phyloP scores from a whole-genome alignment of 768 basidiomycete species.

The Saitozyma sp. region DNA sequence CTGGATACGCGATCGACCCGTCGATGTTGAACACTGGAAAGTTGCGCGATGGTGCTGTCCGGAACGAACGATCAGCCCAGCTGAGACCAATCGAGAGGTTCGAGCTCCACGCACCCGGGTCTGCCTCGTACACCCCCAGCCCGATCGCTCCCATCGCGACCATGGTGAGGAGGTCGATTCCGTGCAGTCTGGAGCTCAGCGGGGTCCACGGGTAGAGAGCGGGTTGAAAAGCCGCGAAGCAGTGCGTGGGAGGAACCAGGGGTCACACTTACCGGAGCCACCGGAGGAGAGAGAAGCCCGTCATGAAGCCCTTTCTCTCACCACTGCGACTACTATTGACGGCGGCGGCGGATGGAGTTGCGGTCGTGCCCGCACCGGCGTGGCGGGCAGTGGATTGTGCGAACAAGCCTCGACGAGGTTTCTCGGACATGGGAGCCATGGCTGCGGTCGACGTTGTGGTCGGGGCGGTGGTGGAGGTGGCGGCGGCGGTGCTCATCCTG shows the following conservation, averaged over 20 bases:
- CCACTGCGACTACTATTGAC: no score
- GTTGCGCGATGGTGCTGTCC: constrained; percentile 37
- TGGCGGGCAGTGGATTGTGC: no score
- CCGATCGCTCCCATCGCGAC: constrained; percentile 59
- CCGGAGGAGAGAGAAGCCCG: constrained; percentile 24
- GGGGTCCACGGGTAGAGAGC: not conserved
- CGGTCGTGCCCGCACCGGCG: no score
- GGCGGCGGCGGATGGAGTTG: no score
- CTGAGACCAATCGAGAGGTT: not conserved
- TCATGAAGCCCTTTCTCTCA: constrained; percentile 11
- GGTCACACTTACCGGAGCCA: constrained; percentile 32
- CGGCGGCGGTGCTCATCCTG: not conserved
- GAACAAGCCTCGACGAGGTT: no score
- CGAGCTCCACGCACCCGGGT: constrained; percentile 22
- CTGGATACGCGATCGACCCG: constrained; percentile 60
- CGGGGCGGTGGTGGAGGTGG: no score
- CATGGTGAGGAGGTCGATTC: constrained; percentile 62
- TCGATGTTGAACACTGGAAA: constrained; percentile 44
- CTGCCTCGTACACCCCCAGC: constrained; percentile 61
- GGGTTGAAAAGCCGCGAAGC: no score
- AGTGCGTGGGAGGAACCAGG: no score
- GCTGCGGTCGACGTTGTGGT: no score
- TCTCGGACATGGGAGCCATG: no score
- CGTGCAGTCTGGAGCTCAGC: constrained; percentile 54
- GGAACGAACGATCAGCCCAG: not conserved